These are phyloP conservation scores for Cutaneotrichosporon sp. DNA, from an alignment of 1,284 basidiomycete genomes.

Conservation along the genomic window DNA sequence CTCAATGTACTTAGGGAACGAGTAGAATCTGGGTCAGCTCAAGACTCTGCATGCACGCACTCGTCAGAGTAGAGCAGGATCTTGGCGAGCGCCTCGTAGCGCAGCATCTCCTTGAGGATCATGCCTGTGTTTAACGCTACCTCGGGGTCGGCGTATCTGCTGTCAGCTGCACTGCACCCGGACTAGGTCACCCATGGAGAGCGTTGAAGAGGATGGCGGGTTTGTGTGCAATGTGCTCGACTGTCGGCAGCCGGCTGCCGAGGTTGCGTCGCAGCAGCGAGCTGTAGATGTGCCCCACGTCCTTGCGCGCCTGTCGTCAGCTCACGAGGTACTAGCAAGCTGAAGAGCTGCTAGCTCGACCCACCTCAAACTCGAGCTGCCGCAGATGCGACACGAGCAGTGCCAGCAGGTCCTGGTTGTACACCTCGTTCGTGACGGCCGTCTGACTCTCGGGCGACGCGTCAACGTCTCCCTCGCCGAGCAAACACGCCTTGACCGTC, in stretches of 20 bases:
- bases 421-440: conserved; percentile 93
- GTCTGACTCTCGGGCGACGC: conserved; percentile 77
- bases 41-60: conserved; percentile 59
- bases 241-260: conserved; percentile 87
- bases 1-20: conserved; percentile 95
- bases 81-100: conserved; percentile 88
- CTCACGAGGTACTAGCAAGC: too few species aligned
- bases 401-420: conserved; percentile 83
- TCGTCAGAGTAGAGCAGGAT: conserved; percentile 89
- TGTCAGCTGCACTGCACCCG: conserved; percentile 9
- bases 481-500: conserved; percentile 35
- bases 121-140: conserved; percentile 97
- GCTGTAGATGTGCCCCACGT: conserved; percentile 96
- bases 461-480: conserved; percentile 44
- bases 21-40: conserved; percentile 76
- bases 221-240: conserved; percentile 84
- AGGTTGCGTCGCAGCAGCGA: conserved; percentile 93
- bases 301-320: conserved; percentile 64
- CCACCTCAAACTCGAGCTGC: conserved; percentile 91
- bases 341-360: conserved; percentile 38
- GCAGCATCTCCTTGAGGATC: conserved; percentile 95
- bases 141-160: conserved; percentile 85
- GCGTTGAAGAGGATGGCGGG: conserved; percentile 88
- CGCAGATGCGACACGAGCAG: conserved; percentile 77
- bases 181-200: conserved; percentile 64